Evolutionary conservation across 345 rosid species (phyloP).

Genomic region (Euphorbia peplus): DNA sequence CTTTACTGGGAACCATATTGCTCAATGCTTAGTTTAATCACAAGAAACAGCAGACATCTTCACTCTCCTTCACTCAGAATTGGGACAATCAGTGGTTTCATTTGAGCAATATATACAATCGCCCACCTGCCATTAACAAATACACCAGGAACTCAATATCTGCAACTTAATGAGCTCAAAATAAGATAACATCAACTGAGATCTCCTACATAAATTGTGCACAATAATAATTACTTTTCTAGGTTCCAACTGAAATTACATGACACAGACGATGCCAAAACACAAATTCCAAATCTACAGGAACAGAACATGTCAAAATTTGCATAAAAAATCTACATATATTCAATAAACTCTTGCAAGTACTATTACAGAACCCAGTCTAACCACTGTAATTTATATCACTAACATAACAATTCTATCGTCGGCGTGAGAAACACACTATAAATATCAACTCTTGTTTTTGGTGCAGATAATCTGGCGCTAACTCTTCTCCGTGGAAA

Average conservation of each 20-base stretch:
- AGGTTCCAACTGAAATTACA: not conserved
- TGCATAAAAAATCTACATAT: not conserved
- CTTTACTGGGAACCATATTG: conserved; percentile 19
- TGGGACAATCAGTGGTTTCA: conserved; percentile 98
- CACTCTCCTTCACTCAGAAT: conserved; percentile 75
- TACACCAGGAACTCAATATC: not conserved
- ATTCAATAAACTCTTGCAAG: no score
- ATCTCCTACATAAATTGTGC: not conserved
- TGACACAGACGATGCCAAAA: not conserved
- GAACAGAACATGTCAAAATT: not conserved
- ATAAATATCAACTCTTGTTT: no score
- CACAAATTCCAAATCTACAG: not conserved
- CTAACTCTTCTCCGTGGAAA: no score
- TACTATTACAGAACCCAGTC: no score
- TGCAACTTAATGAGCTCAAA: not conserved
- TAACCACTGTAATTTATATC: no score
- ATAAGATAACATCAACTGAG: not conserved
- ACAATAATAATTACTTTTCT: not conserved
- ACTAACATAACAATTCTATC: no score
- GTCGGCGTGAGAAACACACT: no score
- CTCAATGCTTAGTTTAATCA: conserved; percentile 27
- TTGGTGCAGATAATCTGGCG: no score
- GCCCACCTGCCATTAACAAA: conserved; percentile 69
- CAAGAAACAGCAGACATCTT: conserved; percentile 20
- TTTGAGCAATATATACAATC: conserved; percentile 91